Percentiles rank a stretch among this genome's conserved stretches.
Conservation (phyloP, 1,284 basidiomycete species). For the Cyathus olla region DNA sequence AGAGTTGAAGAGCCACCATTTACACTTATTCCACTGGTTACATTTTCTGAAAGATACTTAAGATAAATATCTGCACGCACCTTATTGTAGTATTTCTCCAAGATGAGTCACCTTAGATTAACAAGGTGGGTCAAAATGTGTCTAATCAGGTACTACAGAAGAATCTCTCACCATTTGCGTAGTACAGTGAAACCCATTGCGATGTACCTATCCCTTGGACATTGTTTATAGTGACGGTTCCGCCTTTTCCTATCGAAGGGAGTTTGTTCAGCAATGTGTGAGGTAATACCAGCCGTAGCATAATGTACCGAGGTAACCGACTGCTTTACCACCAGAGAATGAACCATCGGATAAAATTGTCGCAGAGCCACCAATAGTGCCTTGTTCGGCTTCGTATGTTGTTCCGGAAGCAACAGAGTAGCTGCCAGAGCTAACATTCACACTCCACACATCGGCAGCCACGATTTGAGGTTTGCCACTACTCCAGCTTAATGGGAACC, state of each 20-base stretch:
- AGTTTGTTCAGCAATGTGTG: neutral
- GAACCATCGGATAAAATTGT: conserved; percentile 52
- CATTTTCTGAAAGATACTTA: too few relatives aligned
- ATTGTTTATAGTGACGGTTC: conserved; percentile 65
- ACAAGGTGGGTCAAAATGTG: neutral
- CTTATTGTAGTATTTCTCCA: conserved; percentile 73
- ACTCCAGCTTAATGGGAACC: conserved; percentile 69
- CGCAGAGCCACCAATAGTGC: conserved; percentile 61
- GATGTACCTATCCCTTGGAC: conserved; percentile 64
- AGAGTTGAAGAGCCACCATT: conserved; percentile 64
- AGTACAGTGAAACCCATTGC: conserved; percentile 72
- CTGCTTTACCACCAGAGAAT: conserved; percentile 64
- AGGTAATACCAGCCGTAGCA: neutral
- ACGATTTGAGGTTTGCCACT: conserved; percentile 64
- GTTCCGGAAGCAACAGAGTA: conserved; percentile 63
- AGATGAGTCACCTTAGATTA: conserved; percentile 54
- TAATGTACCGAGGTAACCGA: conserved; percentile 64
- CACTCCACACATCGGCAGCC: conserved; percentile 67
- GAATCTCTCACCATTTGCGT: conserved; percentile 58
- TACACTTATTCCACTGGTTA: conserved; percentile 46
- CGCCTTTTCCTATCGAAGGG: conserved; percentile 63
- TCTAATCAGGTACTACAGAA: too few relatives aligned
- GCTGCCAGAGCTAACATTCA: conserved; percentile 62
- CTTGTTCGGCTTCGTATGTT: conserved; percentile 67
- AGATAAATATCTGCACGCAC: conserved; percentile 34